phyloP scores from a whole-genome alignment of 352 stramenopile species.

The Globisporangium paroecandrum region DNA sequence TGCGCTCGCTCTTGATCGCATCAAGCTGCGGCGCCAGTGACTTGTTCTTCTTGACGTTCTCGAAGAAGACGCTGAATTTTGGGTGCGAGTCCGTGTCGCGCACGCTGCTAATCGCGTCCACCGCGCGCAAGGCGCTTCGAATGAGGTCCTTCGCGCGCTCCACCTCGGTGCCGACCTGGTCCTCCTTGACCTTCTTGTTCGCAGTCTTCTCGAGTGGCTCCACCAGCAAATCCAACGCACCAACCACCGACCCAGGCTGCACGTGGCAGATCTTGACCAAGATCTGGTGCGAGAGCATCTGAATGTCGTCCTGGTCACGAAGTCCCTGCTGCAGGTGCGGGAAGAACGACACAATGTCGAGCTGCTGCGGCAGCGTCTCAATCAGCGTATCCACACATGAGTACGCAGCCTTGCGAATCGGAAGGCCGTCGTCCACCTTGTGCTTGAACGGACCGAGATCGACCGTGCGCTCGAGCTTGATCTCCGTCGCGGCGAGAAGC shows the following conservation, averaged over 20 bases:
- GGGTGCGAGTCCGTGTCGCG: conserved; percentile 72
- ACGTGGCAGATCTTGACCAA: conserved; percentile 92
- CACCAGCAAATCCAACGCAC: conserved; percentile 87
- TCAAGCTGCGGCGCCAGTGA: conserved; percentile 58
- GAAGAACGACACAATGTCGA: conserved; percentile 93
- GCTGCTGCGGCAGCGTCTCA: conserved; percentile 88
- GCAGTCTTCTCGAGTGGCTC: conserved; percentile 94
- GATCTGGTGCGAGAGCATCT: conserved; percentile 97
- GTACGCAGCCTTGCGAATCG: conserved; percentile 89
- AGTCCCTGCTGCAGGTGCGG: conserved; percentile 91
- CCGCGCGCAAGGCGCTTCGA: conserved; percentile 90
- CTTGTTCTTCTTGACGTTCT: conserved; percentile 68
- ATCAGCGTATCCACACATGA: conserved; percentile 95
- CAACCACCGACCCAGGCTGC: conserved; percentile 78
- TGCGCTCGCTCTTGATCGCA: conserved; percentile 56
- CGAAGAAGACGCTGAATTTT: conserved; percentile 59
- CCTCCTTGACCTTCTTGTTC: conserved; percentile 94
- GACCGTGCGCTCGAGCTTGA: conserved; percentile 96
- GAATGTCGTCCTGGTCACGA: conserved; percentile 94
- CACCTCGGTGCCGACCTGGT: conserved; percentile 94
- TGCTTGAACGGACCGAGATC: conserved; percentile 99
- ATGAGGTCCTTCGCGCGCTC: conserved; percentile 96
- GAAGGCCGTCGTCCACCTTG: conserved; percentile 91
- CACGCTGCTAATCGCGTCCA: conserved; percentile 73
- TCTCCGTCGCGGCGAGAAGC: conserved; percentile 87